Base-by-base conservation (phyloP, 2,329 filamentous ascomycete species). In the Lasiodiplodia hormozganensis region DNA sequence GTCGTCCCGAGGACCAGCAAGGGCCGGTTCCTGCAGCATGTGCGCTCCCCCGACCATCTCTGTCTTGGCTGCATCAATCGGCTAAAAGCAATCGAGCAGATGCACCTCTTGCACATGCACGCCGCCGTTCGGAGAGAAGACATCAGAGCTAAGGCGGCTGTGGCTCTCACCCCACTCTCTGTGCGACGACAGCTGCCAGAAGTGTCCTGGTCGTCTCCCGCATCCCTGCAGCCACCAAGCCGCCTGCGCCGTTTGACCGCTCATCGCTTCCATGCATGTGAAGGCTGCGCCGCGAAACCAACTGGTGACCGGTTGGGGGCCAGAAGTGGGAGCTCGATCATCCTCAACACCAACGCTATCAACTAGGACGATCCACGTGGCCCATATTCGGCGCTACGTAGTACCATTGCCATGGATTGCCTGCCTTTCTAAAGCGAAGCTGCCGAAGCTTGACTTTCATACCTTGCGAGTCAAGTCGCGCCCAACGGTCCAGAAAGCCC, bases 231-330 rank as follows among this genome's bases (percentile, higher is more conserved):
- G 58, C 58, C 54, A 57, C 31, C 36, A 16, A 60, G 31, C 56
- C 57, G 57, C 31, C 49, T 43, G n/a, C 58, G 58, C 58, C 40
- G 38, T 23, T 52, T 31, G 58, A 49, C 58, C 58, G 58, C 58
- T 25, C 60, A 28, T 64, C 60, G 60, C 60, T 52, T 64, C 60
- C 43, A 64, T 64, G 60, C 60, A 64, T 64, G 60, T 52, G 60
- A 64, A 64, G 47, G 5, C 60, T 52, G 16, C 23, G 28, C 60
- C 60, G 38, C 52, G 34, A 52, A 64, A 64, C 31, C 47, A 62
- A 51, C 6, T 28, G 28, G 34, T 18, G 21, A 23, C 21, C 11
- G 36, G 21, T 52, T 64, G 60, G 60, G 60, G 60, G 60, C 60
- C 47, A 28, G 21, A 52, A 25, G 47, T 31, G 60, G 60, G 60